phyloP scores from a whole-genome alignment of 495 filamentous ascomycete species.

The Aspergillus heteromorphus region DNA sequence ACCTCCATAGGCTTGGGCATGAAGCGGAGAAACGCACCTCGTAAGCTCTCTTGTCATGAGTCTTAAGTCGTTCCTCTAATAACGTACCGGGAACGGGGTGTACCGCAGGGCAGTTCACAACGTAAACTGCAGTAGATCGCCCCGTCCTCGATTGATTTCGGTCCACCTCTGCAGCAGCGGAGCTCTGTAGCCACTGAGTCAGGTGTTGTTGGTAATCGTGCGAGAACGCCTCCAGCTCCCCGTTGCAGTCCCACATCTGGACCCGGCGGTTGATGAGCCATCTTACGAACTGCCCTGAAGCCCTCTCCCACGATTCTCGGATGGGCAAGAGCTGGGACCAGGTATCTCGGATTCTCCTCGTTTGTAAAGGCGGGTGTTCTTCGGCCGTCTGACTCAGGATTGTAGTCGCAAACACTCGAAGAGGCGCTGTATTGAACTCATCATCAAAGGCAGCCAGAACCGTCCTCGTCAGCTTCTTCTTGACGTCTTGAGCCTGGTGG shows the following conservation, averaged over 20 bases:
- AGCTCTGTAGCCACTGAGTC: constrained; percentile 22
- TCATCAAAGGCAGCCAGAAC: constrained; percentile 21
- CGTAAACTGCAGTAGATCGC: constrained; percentile 14
- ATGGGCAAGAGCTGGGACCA: constrained; percentile 15
- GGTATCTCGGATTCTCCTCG: constrained; percentile 18
- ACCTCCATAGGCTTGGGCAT: not conserved
- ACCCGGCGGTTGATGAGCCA: constrained; percentile 27
- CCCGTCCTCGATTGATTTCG: not conserved
- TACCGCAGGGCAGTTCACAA: constrained; percentile 22
- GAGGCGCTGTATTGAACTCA: constrained; percentile 15
- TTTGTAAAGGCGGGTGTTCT: constrained; percentile 14
- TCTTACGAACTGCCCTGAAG: constrained; percentile 15
- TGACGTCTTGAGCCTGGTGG: constrained; percentile 12
- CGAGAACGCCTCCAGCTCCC: constrained; percentile 21
- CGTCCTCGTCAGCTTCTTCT: constrained; percentile 17
- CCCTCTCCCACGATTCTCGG: constrained; percentile 11
- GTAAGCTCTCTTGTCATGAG: constrained; percentile 14
- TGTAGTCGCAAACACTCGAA: constrained; percentile 17
- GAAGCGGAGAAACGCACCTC: constrained; percentile 13
- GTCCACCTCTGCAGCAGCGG: constrained; percentile 7
- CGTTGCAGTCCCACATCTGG: constrained; percentile 26
- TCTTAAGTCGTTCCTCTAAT: constrained; percentile 20
- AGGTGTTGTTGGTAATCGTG: constrained; percentile 25
- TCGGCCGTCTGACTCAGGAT: constrained; percentile 16
- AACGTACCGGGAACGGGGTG: constrained; percentile 19